Percentiles rank a stretch among this genome's conserved stretches.
Conservation (phyloP, 352 stramenopile species). For the Peronospora farinosa region DNA sequence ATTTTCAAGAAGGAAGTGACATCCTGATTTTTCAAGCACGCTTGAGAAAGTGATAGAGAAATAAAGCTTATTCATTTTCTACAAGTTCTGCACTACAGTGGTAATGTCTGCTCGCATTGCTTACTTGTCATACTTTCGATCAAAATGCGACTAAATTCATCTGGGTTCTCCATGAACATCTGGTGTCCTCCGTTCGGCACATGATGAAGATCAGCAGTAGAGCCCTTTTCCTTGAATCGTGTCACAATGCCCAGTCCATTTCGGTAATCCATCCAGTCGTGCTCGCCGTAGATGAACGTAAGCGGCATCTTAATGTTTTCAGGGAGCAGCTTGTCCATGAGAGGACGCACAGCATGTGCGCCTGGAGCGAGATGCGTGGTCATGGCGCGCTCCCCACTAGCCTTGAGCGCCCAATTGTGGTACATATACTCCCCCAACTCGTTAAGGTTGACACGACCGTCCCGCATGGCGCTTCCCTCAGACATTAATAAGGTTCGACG, state of each 20-base stretch:
- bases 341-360: constrained; percentile 54
- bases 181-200: constrained; percentile 67
- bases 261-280: constrained; percentile 84
- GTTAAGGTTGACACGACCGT: constrained; percentile 50
- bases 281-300: constrained; percentile 79
- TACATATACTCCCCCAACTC: constrained; percentile 78
- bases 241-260: constrained; percentile 61
- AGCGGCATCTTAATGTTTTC: constrained; percentile 67
- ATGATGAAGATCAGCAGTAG: constrained; percentile 43
- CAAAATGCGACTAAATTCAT: constrained; percentile 58
- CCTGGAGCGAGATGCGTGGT: constrained; percentile 67
- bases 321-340: constrained; percentile 56
- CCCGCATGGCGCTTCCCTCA: constrained; percentile 56
- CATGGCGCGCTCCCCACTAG: constrained; percentile 68
- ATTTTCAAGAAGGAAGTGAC: constrained; percentile 55
- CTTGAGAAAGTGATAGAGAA: constrained; percentile 17
- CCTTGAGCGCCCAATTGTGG: constrained; percentile 80
- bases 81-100: neutral
- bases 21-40: constrained; percentile 59
- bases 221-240: constrained; percentile 31
- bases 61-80: constrained; percentile 8
- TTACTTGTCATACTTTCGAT: constrained; percentile 35
- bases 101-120: constrained; percentile 1
- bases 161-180: constrained; percentile 79
- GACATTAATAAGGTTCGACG: constrained; percentile 75